Conservation (phyloP, 768 basidiomycete genomes). For the Naganishia antarctica region DNA sequence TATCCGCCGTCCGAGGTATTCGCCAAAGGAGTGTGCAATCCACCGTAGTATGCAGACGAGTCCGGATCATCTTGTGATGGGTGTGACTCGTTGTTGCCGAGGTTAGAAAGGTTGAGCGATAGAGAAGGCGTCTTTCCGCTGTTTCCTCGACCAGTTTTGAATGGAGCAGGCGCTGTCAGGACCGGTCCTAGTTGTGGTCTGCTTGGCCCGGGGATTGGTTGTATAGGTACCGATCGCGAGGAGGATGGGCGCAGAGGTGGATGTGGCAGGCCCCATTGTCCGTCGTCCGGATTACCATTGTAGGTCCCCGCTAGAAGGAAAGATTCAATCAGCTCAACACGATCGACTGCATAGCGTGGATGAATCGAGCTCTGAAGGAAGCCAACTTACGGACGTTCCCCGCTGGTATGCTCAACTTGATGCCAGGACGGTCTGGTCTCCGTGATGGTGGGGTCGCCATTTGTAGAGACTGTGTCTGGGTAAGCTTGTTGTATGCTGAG, state of each 20-base stretch:
- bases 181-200: background rate
- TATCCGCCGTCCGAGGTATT: slow-evolving; percentile 8
- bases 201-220: background rate
- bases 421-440: slow-evolving; percentile 21
- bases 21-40: slow-evolving; percentile 34
- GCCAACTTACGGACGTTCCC: slow-evolving; percentile 48
- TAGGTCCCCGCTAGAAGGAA: slow-evolving; percentile 31
- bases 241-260: slow-evolving; percentile 18
- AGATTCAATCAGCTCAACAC: slow-evolving; percentile 34
- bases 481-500: no score
- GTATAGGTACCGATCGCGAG: slow-evolving; percentile 9
- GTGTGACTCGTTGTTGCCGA: background rate
- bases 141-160: slow-evolving; percentile 2
- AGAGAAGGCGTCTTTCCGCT: background rate
- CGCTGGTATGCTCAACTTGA: slow-evolving; percentile 42
- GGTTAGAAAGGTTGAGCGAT: background rate
- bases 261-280: slow-evolving; percentile 6
- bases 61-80: background rate
- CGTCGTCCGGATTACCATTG: slow-evolving; percentile 23
- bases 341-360: no score
- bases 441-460: slow-evolving; percentile 22
- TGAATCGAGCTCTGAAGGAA: background rate
- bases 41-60: slow-evolving; percentile 16
- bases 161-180: slow-evolving; percentile 15
- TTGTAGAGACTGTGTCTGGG: background rate